phyloP scores from a whole-genome alignment of 2,329 filamentous ascomycete species.

The Phialophora tarda region DNA sequence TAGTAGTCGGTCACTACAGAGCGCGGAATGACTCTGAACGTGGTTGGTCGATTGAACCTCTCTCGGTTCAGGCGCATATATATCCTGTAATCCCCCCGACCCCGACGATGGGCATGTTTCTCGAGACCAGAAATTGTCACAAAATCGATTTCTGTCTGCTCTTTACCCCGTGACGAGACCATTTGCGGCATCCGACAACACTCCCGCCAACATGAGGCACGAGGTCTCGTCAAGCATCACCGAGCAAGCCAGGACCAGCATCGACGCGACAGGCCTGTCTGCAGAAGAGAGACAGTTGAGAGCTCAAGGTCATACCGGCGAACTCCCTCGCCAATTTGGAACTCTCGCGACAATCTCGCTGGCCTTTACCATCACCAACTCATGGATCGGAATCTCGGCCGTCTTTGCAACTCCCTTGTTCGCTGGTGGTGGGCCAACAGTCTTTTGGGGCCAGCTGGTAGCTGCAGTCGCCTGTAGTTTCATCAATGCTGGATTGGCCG shows the following conservation, averaged over 20 bases:
- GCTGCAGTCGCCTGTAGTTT: slow-evolving; percentile 37
- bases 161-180: too few species aligned
- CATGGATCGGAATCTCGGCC: slow-evolving; percentile 43
- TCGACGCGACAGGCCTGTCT: not conserved
- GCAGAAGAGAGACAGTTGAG: slow-evolving; percentile 25
- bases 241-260: too few species aligned
- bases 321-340: slow-evolving; percentile 38
- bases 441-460: slow-evolving; percentile 40
- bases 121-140: too few species aligned
- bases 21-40: too few species aligned
- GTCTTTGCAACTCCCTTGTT: slow-evolving; percentile 37
- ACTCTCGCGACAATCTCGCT: slow-evolving; percentile 40
- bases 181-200: too few species aligned
- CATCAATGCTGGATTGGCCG: slow-evolving; percentile 40
- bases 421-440: slow-evolving; percentile 40
- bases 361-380: slow-evolving; percentile 43
- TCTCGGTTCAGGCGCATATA: too few species aligned
- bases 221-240: too few species aligned
- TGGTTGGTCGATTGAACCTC: too few species aligned
- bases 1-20: too few species aligned
- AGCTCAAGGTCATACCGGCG: slow-evolving; percentile 25
- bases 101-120: too few species aligned
- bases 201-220: not conserved
- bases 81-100: too few species aligned
- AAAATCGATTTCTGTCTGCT: too few species aligned